phyloP scores from a whole-genome alignment of 2,329 filamentous ascomycete genomes.

The Arthrobotrys pseudoclavata region DNA sequence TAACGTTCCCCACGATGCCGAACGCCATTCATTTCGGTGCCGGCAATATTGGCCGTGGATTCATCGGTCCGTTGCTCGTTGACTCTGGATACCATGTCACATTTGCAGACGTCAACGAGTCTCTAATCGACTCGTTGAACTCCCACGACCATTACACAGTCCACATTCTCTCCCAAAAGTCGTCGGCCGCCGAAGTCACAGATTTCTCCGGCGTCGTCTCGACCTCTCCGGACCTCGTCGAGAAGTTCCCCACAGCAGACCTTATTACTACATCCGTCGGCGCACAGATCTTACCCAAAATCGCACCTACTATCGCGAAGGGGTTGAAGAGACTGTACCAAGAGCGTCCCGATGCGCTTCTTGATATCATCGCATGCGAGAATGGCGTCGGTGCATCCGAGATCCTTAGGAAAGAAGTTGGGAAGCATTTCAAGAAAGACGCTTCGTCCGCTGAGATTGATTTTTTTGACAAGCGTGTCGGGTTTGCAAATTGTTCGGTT shows the following conservation, averaged over 20 bases:
- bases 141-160: slow-evolving; percentile 83
- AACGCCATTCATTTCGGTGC: slow-evolving; percentile 84
- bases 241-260: slow-evolving; percentile 88
- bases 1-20: slow-evolving; percentile 17
- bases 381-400: slow-evolving; percentile 94
- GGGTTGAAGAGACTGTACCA: slow-evolving; percentile 82
- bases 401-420: slow-evolving; percentile 62
- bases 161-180: slow-evolving; percentile 62
- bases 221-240: slow-evolving; percentile 84
- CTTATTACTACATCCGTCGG: slow-evolving; percentile 97
- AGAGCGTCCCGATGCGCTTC: slow-evolving; percentile 71
- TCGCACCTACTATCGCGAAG: slow-evolving; percentile 94
- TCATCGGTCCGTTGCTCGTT: slow-evolving; percentile 91
- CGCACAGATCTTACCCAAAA: slow-evolving; percentile 94
- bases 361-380: slow-evolving; percentile 96
- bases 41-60: slow-evolving; percentile 88
- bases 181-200: slow-evolving; percentile 80
- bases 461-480: slow-evolving; percentile 75
- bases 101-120: slow-evolving; percentile 93
- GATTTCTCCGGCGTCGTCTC: slow-evolving; percentile 99
- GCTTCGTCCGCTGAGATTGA: slow-evolving; percentile 49
- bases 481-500: slow-evolving; percentile 97
- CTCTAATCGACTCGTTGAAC: slow-evolving; percentile 84
- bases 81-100: slow-evolving; percentile 95
- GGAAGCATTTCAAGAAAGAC: slow-evolving; percentile 58